Base-by-base conservation (phyloP, 768 basidiomycete species). In the Jaapia argillacea region DNA sequence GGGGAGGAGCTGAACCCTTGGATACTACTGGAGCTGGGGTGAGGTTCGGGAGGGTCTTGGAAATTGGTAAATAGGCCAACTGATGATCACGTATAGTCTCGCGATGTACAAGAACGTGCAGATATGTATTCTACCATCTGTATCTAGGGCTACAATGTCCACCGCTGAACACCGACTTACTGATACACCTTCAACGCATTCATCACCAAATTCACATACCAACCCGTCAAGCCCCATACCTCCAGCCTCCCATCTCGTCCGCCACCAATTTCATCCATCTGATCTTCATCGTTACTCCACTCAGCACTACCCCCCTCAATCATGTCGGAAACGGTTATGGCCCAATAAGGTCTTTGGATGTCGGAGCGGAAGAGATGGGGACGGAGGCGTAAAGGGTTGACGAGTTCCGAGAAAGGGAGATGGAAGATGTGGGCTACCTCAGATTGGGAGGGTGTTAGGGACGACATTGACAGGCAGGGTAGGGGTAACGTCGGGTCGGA, bases 151-250 rank as follows among this genome's bases (percentile, higher is more conserved):
- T n/a, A n/a, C n/a, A n/a, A n/a, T n/a, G n/a, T n/a, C n/a, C n/a
- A n/a, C n/a, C n/a, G n/a, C n/a, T n/a, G n/a, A n/a, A n/a, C n/a
- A n/a, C n/a, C n/a, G n/a, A n/a, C 10, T 16, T 33, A 33, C 28
- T 33, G 10, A 33, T 33, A 33, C 28, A 33, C 28, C 28, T 33
- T 33, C 28, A 33, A 33, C 28, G 16, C 16, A 10, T 16, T 33
- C 28, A 33, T 33, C 28, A 33, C 10, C 10, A 33, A 16, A 10
- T 10, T 33, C 37, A 38, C 20, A 63, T 86, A 89, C 84, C 85
- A 88, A 26, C 85, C 87, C 18, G 87, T 87, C 54, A 89, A 61
- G 0, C 87, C 85, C 84, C 86, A 89, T 22, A 87, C 75, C 54
- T 88, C 82, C 13, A 86, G 58, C 45, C 65, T 64, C 7, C 68